A percentile compares a stretch with the other conserved stretches of the same genome.
Evolutionary conservation across 2,329 filamentous ascomycete species (phyloP).

Genomic region (Phoma herbarum): DNA sequence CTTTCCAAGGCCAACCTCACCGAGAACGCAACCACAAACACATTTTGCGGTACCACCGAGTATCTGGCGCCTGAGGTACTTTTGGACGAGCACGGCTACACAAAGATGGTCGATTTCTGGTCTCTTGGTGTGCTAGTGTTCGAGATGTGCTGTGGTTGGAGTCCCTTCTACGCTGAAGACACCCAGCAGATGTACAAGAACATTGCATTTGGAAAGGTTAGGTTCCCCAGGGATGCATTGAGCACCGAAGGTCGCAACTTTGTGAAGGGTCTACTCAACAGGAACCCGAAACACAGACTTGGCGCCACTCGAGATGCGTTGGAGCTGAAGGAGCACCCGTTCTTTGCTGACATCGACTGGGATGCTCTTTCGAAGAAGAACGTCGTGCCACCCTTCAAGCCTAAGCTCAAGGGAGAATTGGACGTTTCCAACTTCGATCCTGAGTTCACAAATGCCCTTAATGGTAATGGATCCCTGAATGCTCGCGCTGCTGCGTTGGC

Average conservation of each 20-base stretch:
- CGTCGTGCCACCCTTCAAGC: slow-evolving; percentile 96
- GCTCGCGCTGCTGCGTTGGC: slow-evolving; percentile 88
- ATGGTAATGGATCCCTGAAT: slow-evolving; percentile 85
- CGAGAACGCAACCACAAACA: slow-evolving; percentile 97
- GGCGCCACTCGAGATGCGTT: slow-evolving; percentile 91
- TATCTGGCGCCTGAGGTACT: slow-evolving; percentile 96
- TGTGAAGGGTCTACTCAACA: slow-evolving; percentile 95
- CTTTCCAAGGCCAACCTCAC: slow-evolving; percentile 97
- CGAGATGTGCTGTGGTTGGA: slow-evolving; percentile 99
- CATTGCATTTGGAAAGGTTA: slow-evolving; percentile 97
- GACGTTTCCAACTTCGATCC: slow-evolving; percentile 99
- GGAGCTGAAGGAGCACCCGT: slow-evolving; percentile 91
- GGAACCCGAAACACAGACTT: slow-evolving; percentile 94
- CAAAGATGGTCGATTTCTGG: slow-evolving; percentile 99
- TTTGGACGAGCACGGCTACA: slow-evolving; percentile 95
- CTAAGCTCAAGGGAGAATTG: slow-evolving; percentile 92
- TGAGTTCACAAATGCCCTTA: slow-evolving; percentile 94
- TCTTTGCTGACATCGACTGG: slow-evolving; percentile 97
- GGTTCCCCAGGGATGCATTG: slow-evolving; percentile 93
- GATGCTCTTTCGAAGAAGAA: slow-evolving; percentile 85
- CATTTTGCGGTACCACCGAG: slow-evolving; percentile 97
- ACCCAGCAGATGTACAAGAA: slow-evolving; percentile 99
- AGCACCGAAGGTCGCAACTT: slow-evolving; percentile 97
- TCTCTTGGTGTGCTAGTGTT: slow-evolving; percentile 96
- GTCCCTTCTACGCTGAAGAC: slow-evolving; percentile 97